Evolutionary conservation across 805 yeast genomes (phyloP), one percentile per base, ranked within the genome.

Genomic region (Yamadazyma sp.): DNA sequence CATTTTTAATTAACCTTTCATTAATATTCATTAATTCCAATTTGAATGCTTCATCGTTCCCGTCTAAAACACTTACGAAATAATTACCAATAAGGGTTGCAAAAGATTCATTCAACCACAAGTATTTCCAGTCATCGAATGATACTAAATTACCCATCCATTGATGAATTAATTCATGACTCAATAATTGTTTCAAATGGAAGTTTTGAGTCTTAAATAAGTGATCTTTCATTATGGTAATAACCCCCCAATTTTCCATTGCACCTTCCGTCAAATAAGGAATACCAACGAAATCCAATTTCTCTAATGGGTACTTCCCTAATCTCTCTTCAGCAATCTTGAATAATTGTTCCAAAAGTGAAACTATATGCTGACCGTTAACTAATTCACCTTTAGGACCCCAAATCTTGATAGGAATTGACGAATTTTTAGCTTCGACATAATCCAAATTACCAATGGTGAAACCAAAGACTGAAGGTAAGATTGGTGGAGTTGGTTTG

Each of bases 21-120:
- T 31, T 18, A 5, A 38, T 40, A 73, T n/a, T 51, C 33, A 29
- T 60, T 61, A 38, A 56, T 19, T 7, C 47, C 46, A 35, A 24
- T 14, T 29, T 35, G 17, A 35, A 35, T 7, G 25, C 33, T 29
- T 35, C 38, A 16, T 33, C 36, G 13, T 33, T 22, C 12, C 27
- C 33, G 19, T 44, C 43, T 15, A 44, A 16, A 16, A 40, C 12
- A 11, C 39, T 29, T 3, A 43, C 44, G 18, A 37, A 35, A 33
- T 64, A 63, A 45, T 71, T 70, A 1, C 88, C 85, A 45, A 78
- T 64, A 69, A 79, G 81, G 0, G 93, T 83, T 0, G 94, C 93
- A 59, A 84, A 80, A 2, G 85, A 63, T 59, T 85, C 94, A 48
- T 82, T 82, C 37, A 85, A 60, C 89, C 93, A 83, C 24, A 84